A percentile compares a stretch with the other conserved stretches of the same genome.
phyloP scores from a whole-genome alignment of 805 yeast species.

The Candida nemodendra region DNA sequence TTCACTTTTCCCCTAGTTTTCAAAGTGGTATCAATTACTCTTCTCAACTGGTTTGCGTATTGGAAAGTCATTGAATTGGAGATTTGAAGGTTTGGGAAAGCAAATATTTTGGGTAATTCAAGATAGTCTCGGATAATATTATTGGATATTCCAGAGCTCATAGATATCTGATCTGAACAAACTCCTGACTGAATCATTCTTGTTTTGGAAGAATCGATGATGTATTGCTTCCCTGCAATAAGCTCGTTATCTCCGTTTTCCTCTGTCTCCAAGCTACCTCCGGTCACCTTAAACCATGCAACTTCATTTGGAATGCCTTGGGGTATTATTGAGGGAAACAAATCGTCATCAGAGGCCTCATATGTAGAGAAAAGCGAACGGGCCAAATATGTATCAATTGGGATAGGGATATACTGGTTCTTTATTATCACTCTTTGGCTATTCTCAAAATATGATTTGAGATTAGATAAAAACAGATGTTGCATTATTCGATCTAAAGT shows the following conservation, averaged over 20 bases:
- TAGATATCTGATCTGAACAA: slow-evolving; percentile 39
- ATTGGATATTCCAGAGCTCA: slow-evolving; percentile 15
- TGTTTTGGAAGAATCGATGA: slow-evolving; percentile 68
- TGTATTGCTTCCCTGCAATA: slow-evolving; percentile 38
- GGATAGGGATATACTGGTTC: slow-evolving; percentile 75
- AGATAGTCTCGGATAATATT: slow-evolving; percentile 15
- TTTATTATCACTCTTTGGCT: slow-evolving; percentile 54
- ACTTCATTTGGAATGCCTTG: slow-evolving; percentile 65
- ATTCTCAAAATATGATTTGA: slow-evolving; percentile 60
- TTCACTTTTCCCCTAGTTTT: slow-evolving; percentile 30
- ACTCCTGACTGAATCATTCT: slow-evolving; percentile 69
- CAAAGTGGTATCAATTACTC: slow-evolving; percentile 54
- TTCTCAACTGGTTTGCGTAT: slow-evolving; percentile 50
- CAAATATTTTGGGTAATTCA: slow-evolving; percentile 13
- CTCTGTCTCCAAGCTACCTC: slow-evolving; percentile 38
- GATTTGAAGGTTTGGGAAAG: slow-evolving; percentile 12
- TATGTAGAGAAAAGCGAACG: slow-evolving; percentile 48
- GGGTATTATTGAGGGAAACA: slow-evolving; percentile 44
- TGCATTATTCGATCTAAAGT: slow-evolving; percentile 66
- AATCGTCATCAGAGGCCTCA: slow-evolving; percentile 18
- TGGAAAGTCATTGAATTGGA: slow-evolving; percentile 34
- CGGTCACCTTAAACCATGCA: slow-evolving; percentile 81
- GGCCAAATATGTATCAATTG: slow-evolving; percentile 69
- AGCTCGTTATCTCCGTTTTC: slow-evolving; percentile 22
- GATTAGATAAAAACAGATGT: slow-evolving; percentile 55